Percentiles rank a stretch among this genome's conserved stretches.
phyloP scores from a whole-genome alignment of 2,329 filamentous ascomycete species.

The Conoideocrella luteorostrata region DNA sequence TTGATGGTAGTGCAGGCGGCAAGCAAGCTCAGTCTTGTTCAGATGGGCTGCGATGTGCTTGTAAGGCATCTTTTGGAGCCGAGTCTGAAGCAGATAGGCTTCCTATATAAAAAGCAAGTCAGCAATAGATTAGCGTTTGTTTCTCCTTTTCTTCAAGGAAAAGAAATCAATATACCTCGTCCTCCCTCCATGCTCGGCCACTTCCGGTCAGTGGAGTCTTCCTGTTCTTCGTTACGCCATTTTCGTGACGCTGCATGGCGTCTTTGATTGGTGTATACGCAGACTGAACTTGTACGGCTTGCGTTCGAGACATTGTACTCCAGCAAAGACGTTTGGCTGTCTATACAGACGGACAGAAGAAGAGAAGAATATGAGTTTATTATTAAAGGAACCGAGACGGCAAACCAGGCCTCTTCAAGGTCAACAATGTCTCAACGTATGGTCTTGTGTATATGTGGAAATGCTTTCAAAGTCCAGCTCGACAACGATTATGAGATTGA shows the following conservation, averaged over 20 bases:
- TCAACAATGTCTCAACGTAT: conserved; percentile 8
- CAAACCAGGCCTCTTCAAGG: conserved; percentile 17
- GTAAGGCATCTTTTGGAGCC: conserved; percentile 83
- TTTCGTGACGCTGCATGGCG: conserved; percentile 50
- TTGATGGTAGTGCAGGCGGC: conserved; percentile 82
- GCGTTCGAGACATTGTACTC: conserved; percentile 44
- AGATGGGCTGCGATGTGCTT: conserved; percentile 82
- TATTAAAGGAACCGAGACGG: conserved; percentile 6
- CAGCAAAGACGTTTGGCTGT: no score
- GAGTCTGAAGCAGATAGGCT: conserved; percentile 75
- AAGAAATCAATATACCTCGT: conserved; percentile 55
- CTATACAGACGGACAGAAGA: background rate
- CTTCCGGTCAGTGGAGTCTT: conserved; percentile 66
- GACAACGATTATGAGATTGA: no score
- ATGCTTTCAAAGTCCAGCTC: conserved; percentile 3
- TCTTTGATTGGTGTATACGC: conserved; percentile 48
- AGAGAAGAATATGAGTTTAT: conserved; percentile 3
- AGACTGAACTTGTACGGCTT: conserved; percentile 36
- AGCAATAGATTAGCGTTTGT: conserved; percentile 5
- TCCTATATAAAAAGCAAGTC: conserved; percentile 52
- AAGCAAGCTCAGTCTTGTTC: conserved; percentile 83
- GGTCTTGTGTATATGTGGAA: background rate
- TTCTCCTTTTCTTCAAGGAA: background rate
- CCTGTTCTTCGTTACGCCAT: conserved; percentile 57
- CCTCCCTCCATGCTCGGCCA: conserved; percentile 77